phyloP scores from a whole-genome alignment of 228 moss, liverwort and hornwort genomes.

The Sphagnum magellanicum region DNA sequence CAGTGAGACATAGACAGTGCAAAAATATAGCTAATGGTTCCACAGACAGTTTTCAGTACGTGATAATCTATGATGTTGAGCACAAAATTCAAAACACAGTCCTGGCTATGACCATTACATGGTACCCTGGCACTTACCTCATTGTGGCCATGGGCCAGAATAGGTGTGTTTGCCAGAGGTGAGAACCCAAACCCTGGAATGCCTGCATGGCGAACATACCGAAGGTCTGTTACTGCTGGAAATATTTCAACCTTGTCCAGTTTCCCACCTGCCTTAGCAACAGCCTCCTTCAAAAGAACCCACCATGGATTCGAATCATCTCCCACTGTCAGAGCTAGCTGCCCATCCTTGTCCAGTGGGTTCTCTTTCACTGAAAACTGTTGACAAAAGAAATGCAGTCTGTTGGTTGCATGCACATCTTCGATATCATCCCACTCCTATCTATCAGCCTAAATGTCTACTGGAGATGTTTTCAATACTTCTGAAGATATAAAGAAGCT shows the following conservation, averaged over 20 bases:
- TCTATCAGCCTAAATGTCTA: no score
- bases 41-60: no score
- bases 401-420: no score
- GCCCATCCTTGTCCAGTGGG: slow-evolving; percentile 31
- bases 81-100: no score
- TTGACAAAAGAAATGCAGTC: neutral
- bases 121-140: slow-evolving; percentile 34
- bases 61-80: no score
- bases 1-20: no score
- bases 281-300: slow-evolving; percentile 45
- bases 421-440: no score
- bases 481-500: no score
- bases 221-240: slow-evolving; percentile 60
- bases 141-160: slow-evolving; percentile 45
- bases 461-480: no score
- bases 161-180: slow-evolving; percentile 36
- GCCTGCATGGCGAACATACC: slow-evolving; percentile 28
- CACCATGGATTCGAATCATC: slow-evolving; percentile 81
- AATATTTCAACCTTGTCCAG: slow-evolving; percentile 58
- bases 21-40: no score
- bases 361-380: slow-evolving; percentile 40
- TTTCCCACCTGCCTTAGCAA: slow-evolving; percentile 56
- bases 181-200: slow-evolving; percentile 43
- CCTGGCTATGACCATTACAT: no score
- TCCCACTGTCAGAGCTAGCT: slow-evolving; percentile 25